phyloP scores from a whole-genome alignment of 805 yeast species.

The Debaryomyces maramus region DNA sequence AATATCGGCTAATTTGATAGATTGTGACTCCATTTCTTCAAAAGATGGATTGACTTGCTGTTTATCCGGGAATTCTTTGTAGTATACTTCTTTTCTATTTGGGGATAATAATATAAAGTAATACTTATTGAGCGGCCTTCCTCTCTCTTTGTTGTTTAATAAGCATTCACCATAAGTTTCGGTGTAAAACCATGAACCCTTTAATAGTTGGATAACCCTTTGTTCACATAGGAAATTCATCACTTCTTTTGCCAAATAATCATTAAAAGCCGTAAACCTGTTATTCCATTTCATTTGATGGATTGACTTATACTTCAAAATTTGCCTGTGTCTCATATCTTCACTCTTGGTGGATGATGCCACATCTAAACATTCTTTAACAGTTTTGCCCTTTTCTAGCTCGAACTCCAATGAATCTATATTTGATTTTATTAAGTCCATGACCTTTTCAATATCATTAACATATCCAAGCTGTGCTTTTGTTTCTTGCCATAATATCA shows the following conservation, averaged over 20 bases:
- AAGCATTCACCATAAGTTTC: slow-evolving; percentile 49
- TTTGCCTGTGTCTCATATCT: slow-evolving; percentile 56
- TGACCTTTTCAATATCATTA: slow-evolving; percentile 53
- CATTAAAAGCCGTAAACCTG: slow-evolving; percentile 49
- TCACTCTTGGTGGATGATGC: slow-evolving; percentile 45
- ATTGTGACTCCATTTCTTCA: slow-evolving; percentile 54
- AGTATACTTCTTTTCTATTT: slow-evolving; percentile 59
- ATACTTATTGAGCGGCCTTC: slow-evolving; percentile 30
- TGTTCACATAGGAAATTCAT: slow-evolving; percentile 73
- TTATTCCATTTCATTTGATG: slow-evolving; percentile 46
- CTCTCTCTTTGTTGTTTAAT: slow-evolving; percentile 18
- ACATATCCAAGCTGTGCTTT: slow-evolving; percentile 44
- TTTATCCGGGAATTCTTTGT: slow-evolving; percentile 56
- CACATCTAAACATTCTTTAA: slow-evolving; percentile 48
- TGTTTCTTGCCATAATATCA: slow-evolving; percentile 66
- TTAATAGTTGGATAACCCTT: slow-evolving; percentile 66
- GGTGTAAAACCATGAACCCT: slow-evolving; percentile 79
- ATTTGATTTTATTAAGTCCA: slow-evolving; percentile 41
- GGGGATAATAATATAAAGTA: slow-evolving; percentile 67
- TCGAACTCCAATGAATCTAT: slow-evolving; percentile 29
- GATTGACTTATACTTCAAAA: slow-evolving; percentile 37
- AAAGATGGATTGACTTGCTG: slow-evolving; percentile 52
- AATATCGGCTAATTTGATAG: slow-evolving; percentile 54
- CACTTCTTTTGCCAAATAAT: slow-evolving; percentile 54
- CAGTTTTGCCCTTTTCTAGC: slow-evolving; percentile 19